phyloP scores from a whole-genome alignment of 225 moss, liverwort and hornwort species.

The Neckera pumila region DNA sequence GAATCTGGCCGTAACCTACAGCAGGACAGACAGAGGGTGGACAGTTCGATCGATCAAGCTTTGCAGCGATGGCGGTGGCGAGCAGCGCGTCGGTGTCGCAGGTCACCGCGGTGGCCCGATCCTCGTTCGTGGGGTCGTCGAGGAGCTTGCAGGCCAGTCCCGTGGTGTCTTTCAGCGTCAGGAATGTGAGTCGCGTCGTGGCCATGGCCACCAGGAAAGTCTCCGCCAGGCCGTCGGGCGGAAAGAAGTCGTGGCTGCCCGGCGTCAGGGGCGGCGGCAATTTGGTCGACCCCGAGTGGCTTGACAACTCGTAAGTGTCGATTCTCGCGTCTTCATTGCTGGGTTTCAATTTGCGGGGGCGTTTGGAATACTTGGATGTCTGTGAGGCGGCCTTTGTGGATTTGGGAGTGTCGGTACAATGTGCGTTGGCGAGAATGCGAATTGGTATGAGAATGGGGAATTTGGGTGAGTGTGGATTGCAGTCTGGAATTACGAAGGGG shows the following conservation, averaged over 20 bases:
- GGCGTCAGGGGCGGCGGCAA: conserved; percentile 54
- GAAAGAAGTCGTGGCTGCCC: conserved; percentile 92
- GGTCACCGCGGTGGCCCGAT: conserved; percentile 48
- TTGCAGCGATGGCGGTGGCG: conserved; percentile 51
- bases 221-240: conserved; percentile 28
- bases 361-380: no score
- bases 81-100: conserved; percentile 65
- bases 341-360: not conserved
- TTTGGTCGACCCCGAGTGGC: conserved; percentile 86
- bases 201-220: conserved; percentile 85
- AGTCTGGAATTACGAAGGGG: not conserved
- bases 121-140: conserved; percentile 43
- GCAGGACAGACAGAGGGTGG: not conserved
- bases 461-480: not conserved
- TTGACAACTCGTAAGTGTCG: conserved; percentile 71
- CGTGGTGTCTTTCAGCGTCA: conserved; percentile 48
- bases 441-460: not conserved
- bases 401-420: not conserved
- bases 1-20: not conserved
- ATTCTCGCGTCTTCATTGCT: not conserved
- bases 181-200: conserved; percentile 67
- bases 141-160: conserved; percentile 40
- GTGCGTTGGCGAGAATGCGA: not conserved
- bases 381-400: not conserved
- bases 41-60: not conserved